Percentiles rank a stretch among this genome's conserved stretches.
Conservation (phyloP, 108 stramenopile genomes). For the Discostella pseudostelligera region DNA sequence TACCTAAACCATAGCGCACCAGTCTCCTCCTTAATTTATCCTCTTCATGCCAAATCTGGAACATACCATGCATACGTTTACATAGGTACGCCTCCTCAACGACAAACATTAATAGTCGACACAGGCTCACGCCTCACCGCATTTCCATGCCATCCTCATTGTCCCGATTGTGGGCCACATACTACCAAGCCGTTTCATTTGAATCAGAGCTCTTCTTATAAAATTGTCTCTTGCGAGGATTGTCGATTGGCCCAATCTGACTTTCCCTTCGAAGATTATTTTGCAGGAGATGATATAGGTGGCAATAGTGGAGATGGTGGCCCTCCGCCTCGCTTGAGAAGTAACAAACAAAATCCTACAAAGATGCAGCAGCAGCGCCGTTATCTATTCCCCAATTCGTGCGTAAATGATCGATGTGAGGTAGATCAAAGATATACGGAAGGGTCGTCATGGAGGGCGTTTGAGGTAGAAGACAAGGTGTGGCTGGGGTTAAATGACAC, state of each 20-base stretch:
- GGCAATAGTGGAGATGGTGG: constrained; percentile 20
- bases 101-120: constrained; percentile 93
- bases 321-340: constrained; percentile 3
- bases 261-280: constrained; percentile 7
- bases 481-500: constrained; percentile 53
- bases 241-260: constrained; percentile 17
- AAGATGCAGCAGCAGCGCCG: neutral
- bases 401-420: constrained; percentile 41
- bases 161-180: constrained; percentile 67
- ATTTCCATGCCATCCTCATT: constrained; percentile 86
- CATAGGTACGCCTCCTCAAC: constrained; percentile 90
- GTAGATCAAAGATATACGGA: constrained; percentile 76
- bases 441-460: constrained; percentile 68
- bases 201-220: constrained; percentile 22
- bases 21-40: constrained; percentile 33
- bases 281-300: constrained; percentile 18
- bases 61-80: constrained; percentile 90
- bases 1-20: constrained; percentile 13
- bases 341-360: neutral
- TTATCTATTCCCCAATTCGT: constrained; percentile 12
- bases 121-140: constrained; percentile 91
- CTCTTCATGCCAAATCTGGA: constrained; percentile 69
- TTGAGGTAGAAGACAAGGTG: constrained; percentile 75
- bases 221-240: constrained; percentile 33
- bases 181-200: constrained; percentile 48